Evolutionary conservation across 179 eudicot genomes (phyloP).

Genomic region (Nepenthes alata): DNA sequence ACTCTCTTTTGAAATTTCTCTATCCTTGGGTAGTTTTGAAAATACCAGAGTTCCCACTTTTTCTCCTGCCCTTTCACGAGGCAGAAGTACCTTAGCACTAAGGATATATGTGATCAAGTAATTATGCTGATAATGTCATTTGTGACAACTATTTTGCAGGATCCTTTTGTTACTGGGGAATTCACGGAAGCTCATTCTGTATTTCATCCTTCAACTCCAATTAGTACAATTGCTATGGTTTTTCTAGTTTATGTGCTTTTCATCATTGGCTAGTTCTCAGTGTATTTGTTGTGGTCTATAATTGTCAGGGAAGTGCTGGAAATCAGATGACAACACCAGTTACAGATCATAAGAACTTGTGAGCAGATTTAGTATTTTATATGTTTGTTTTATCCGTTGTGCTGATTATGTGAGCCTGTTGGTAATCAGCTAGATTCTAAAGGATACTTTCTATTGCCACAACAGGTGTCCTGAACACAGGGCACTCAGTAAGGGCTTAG

Average conservation of each 20-base stretch:
- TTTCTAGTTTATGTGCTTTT: background rate
- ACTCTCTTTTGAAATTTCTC: no score
- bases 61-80: no score
- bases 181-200: conserved; percentile 31
- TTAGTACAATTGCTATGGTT: conserved; percentile 16
- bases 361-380: conserved; percentile 10
- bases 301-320: conserved; percentile 27
- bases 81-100: no score
- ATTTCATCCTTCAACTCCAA: conserved; percentile 36
- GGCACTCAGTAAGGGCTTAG: conserved; percentile 36
- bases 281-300: background rate
- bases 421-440: conserved; percentile 7
- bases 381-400: background rate
- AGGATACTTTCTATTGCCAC: conserved; percentile 4
- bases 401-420: background rate
- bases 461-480: conserved; percentile 20
- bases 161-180: conserved; percentile 60
- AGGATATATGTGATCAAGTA: background rate
- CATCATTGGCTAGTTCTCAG: background rate
- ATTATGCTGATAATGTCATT: conserved; percentile 9
- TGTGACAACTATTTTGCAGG: conserved; percentile 32
- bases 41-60: no score
- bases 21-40: no score
- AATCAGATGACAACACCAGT: conserved; percentile 18
- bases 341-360: conserved; percentile 33